Conservation (phyloP, 148 eudicot species). For the Dianthus caryophyllus region DNA sequence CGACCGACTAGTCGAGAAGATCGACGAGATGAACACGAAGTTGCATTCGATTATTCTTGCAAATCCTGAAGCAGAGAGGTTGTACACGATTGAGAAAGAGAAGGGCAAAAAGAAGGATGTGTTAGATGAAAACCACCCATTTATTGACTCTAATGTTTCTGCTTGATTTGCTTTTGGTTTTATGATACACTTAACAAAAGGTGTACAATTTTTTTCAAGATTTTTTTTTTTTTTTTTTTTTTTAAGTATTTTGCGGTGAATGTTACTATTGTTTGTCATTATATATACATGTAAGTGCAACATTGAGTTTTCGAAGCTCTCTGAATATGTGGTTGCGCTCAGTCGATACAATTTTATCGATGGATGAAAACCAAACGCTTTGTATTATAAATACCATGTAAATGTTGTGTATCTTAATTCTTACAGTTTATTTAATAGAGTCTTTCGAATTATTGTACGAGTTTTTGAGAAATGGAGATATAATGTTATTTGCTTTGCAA, state of each 20-base stretch:
- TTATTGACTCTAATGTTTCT: neutral
- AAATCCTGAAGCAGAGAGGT: conserved; percentile 69
- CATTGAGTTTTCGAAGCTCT: too few relatives aligned
- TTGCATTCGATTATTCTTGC: conserved; percentile 49
- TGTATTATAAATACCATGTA: too few relatives aligned
- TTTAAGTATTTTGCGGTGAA: conserved; percentile 15
- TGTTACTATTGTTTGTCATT: conserved; percentile 3
- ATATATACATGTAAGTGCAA: neutral
- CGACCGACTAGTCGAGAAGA: conserved; percentile 55
- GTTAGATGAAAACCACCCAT: conserved; percentile 18
- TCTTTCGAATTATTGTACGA: too few relatives aligned
- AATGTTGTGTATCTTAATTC: too few relatives aligned
- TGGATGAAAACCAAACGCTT: too few relatives aligned
- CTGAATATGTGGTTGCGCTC: too few relatives aligned
- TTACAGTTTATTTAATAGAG: too few relatives aligned
- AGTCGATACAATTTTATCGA: too few relatives aligned
- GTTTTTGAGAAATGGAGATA: too few relatives aligned
- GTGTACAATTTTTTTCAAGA: neutral
- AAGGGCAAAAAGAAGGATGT: conserved; percentile 51
- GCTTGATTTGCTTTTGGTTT: too few relatives aligned
- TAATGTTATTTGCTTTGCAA: too few relatives aligned
- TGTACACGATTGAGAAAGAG: conserved; percentile 60
- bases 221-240: too few relatives aligned
- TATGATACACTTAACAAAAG: neutral
- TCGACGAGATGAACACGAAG: conserved; percentile 63